Evolutionary conservation across 805 yeast genomes (phyloP), one percentile per base, ranked within the genome.

Genomic region (Metschnikowia reukaufii): DNA sequence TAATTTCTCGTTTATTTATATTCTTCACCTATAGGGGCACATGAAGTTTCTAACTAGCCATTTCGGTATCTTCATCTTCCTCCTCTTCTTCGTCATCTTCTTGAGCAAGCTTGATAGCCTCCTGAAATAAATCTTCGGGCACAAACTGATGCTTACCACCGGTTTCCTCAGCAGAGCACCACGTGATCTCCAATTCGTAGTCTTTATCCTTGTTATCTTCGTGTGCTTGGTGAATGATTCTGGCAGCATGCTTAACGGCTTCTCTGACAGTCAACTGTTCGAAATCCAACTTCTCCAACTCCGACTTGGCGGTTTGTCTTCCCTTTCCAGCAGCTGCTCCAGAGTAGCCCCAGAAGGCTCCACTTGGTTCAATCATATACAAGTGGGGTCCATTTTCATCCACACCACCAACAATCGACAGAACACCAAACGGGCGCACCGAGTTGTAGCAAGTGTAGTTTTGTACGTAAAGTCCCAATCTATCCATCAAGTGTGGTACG

Each of bases 241-340:
- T 86, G 4, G 98, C 98, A 27, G 97, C 98, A 62, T 87, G 86
- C 59, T 87, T 90, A 32, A 94, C 86, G 4, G 96, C 99, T 17
- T 91, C 96, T 56, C 70, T 79, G 4, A 84, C 87, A 7, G 83
- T 72, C 55, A 95, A 70, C 54, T 77, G 79, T 44, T 82, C 83
- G 51, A 83, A 73, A 55, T 88, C 85, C 65, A 94, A 74, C 67
- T 94, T 94, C 68, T 94, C 99, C 57, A 94, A 78, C 70, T 94
- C 99, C 23, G 92, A 86, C 70, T 92, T 92, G 41, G 99, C 99
- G n/a, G 88, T 81, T 68, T 94, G 99, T 68, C 98, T 83, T 39
- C 99, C 99, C 67, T 92, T 94, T 54, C 99, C 99, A 4, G 97
- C 82, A 15, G 99, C 99, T 33, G 97, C 96, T 51, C 97, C 99